Conservation (phyloP, 2,329 filamentous ascomycete species). For the Fusarium phyllophilum region DNA sequence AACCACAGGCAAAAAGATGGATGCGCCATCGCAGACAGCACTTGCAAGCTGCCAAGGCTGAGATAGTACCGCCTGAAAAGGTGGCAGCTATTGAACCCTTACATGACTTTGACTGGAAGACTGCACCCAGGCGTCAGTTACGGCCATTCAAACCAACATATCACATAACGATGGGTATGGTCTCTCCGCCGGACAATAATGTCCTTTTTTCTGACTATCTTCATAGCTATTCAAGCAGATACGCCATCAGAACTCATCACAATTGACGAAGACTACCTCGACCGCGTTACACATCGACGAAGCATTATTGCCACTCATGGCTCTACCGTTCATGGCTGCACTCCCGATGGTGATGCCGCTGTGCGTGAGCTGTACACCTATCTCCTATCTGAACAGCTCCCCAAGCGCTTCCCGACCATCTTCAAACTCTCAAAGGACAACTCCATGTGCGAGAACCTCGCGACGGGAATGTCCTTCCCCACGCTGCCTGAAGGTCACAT, state of each 20-base stretch:
- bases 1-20: slow-evolving; percentile 33
- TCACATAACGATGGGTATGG: slow-evolving; percentile 31
- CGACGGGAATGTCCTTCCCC: slow-evolving; percentile 49
- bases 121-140: slow-evolving; percentile 3
- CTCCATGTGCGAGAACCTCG: slow-evolving; percentile 52
- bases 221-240: slow-evolving; percentile 54
- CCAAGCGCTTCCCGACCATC: slow-evolving; percentile 59
- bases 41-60: neutral
- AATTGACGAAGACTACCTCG: slow-evolving; percentile 62
- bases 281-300: slow-evolving; percentile 54
- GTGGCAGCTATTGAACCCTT: neutral
- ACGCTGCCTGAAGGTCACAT: neutral
- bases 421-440: slow-evolving; percentile 53
- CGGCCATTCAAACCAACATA: slow-evolving; percentile 29
- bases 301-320: slow-evolving; percentile 46
- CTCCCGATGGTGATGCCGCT: slow-evolving; percentile 52
- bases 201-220: neutral
- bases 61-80: slow-evolving; percentile 2
- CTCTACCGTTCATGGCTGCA: slow-evolving; percentile 54
- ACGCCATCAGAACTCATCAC: slow-evolving; percentile 61
- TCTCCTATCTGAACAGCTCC: slow-evolving; percentile 59
- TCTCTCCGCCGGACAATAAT: accelerated
- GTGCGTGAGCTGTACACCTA: slow-evolving; percentile 61
- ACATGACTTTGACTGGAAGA: slow-evolving; percentile 28
- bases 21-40: slow-evolving; percentile 23